These are phyloP conservation scores for Dillenia turbinata DNA, from an alignment of 164 flowering plant species.

Conservation along the genomic window DNA sequence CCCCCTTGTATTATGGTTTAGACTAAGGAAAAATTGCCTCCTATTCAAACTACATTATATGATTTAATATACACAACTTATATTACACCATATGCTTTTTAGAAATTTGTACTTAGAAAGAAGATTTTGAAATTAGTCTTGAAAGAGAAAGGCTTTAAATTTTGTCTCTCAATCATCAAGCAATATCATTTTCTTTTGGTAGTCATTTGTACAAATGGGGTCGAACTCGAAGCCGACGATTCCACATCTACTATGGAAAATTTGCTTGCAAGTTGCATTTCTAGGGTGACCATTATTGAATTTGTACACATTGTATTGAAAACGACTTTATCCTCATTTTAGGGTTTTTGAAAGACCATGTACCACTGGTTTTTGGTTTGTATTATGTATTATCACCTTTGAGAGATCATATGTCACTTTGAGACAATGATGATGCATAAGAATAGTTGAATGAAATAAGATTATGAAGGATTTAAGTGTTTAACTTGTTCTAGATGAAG, in stretches of 20 bases:
- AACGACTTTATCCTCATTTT: neutral
- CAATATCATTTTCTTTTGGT: slow-evolving; percentile 15
- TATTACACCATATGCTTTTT: neutral
- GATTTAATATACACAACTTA: slow-evolving; percentile 4
- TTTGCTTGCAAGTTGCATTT: neutral
- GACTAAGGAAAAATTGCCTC: slow-evolving; percentile 48
- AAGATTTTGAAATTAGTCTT: neutral
- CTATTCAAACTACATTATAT: slow-evolving; percentile 39
- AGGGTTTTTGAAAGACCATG: neutral
- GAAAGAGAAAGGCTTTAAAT: slow-evolving; percentile 16
- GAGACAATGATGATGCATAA: neutral
- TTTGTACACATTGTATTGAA: neutral
- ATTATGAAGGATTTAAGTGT: neutral
- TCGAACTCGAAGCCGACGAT: slow-evolving; percentile 6
- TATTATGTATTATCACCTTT: too few relatives aligned
- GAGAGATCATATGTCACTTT: neutral
- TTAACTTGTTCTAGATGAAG: neutral
- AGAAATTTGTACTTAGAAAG: slow-evolving; percentile 10
- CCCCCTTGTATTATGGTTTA: slow-evolving; percentile 23
- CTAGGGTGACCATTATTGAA: too few relatives aligned
- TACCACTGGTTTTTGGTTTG: too few relatives aligned
- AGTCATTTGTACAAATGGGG: slow-evolving; percentile 3
- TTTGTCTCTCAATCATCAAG: slow-evolving; percentile 26
- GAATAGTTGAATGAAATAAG: slow-evolving; percentile 9
- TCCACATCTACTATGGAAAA: neutral